These are phyloP conservation scores for Stephania cephalantha DNA, from an alignment of 164 flowering plant species.

Conservation along the genomic window DNA sequence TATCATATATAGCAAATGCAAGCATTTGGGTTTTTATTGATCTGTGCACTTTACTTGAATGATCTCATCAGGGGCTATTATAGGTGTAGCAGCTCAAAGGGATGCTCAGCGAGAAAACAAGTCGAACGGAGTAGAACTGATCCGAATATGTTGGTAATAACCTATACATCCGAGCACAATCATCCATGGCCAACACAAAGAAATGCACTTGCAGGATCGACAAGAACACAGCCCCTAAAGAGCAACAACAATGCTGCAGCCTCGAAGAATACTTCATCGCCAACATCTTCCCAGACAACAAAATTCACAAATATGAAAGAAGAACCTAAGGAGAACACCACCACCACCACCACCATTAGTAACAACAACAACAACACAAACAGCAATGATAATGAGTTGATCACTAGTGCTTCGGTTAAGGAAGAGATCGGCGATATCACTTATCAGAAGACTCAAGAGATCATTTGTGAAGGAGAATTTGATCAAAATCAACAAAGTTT, in stretches of 20 bases:
- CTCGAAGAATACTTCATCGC: slow-evolving; percentile 23
- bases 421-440: slow-evolving; percentile 33
- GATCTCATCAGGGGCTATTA: slow-evolving; percentile 62
- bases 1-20: neutral
- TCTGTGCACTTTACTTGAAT: neutral
- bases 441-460: neutral
- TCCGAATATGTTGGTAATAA: slow-evolving; percentile 86
- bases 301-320: slow-evolving; percentile 29
- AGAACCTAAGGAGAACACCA: slow-evolving; percentile 29
- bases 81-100: slow-evolving; percentile 92
- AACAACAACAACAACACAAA: slow-evolving; percentile 1
- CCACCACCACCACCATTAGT: neutral
- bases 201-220: slow-evolving; percentile 86
- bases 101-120: slow-evolving; percentile 89
- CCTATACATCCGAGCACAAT: slow-evolving; percentile 93
- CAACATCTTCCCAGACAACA: slow-evolving; percentile 12
- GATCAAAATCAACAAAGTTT: slow-evolving; percentile 13
- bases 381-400: slow-evolving; percentile 2
- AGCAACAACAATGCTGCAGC: slow-evolving; percentile 12
- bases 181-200: slow-evolving; percentile 97
- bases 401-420: slow-evolving; percentile 23
- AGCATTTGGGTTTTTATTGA: neutral
- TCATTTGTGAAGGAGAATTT: slow-evolving; percentile 25
- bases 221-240: slow-evolving; percentile 56
- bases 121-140: slow-evolving; percentile 85